Percentiles rank a stretch among this genome's conserved stretches.
Evolutionary conservation across 179 eudicot genomes (phyloP).

Genomic region (Beta lomatogona): DNA sequence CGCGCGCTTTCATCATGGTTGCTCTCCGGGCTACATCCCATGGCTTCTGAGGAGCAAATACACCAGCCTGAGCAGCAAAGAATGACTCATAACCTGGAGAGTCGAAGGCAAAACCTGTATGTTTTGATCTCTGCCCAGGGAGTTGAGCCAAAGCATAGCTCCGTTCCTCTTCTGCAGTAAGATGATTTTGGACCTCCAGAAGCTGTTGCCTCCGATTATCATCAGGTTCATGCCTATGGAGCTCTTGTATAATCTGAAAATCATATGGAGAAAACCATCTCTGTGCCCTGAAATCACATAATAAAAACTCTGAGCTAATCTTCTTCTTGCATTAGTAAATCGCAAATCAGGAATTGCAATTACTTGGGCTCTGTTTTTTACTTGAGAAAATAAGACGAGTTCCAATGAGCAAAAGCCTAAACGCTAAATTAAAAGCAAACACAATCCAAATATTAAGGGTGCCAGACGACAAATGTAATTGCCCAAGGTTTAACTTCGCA

Average conservation of each 20-base stretch:
- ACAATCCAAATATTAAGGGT: too few species aligned
- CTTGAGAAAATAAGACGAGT: too few species aligned
- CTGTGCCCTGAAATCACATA: slow-evolving; percentile 59
- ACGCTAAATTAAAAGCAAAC: too few species aligned
- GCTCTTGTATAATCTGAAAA: slow-evolving; percentile 88
- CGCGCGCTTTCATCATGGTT: slow-evolving; percentile 47
- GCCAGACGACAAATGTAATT: too few species aligned
- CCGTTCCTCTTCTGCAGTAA: slow-evolving; percentile 70
- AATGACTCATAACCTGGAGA: slow-evolving; percentile 97
- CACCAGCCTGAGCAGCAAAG: slow-evolving; percentile 90
- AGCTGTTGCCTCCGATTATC: slow-evolving; percentile 48
- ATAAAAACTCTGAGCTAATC: neutral
- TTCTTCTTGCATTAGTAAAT: neutral
- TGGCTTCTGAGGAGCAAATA: slow-evolving; percentile 72
- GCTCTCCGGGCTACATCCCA: slow-evolving; percentile 98
- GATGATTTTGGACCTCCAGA: slow-evolving; percentile 54
- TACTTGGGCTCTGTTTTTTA: too few species aligned
- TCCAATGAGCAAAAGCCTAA: neutral
- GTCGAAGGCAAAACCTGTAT: slow-evolving; percentile 96
- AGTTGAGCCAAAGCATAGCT: slow-evolving; percentile 78
- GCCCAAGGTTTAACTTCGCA: too few species aligned
- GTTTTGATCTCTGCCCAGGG: slow-evolving; percentile 77
- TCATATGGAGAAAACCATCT: slow-evolving; percentile 95
- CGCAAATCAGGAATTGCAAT: neutral
- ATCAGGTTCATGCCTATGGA: slow-evolving; percentile 74